Evolutionary conservation across 345 rosid species (phyloP).

Genomic region (Schrenkiella parvula): DNA sequence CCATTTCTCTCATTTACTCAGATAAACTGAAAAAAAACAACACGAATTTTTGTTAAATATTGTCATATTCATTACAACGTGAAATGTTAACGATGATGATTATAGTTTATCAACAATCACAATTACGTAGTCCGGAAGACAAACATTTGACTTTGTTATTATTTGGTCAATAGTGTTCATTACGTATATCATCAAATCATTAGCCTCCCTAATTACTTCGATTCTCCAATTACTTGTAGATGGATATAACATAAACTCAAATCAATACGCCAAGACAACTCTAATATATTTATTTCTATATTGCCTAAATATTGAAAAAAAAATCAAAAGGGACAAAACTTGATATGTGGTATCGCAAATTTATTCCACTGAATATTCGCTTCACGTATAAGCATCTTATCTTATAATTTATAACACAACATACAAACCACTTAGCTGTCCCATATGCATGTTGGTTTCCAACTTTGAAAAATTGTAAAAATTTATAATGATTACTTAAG

Average conservation of each 20-base stretch:
- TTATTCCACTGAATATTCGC: constrained; percentile 32
- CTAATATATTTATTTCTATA: background rate
- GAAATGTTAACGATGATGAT: constrained; percentile 6
- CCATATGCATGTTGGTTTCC: constrained; percentile 11
- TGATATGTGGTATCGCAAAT: background rate
- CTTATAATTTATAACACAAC: background rate
- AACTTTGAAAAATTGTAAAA: background rate
- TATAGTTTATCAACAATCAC: background rate
- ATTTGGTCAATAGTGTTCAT: constrained; percentile 2
- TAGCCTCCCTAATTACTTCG: constrained; percentile 6
- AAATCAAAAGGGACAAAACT: background rate
- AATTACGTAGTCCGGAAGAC: background rate
- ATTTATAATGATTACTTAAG: too few relatives aligned
- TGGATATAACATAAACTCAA: background rate
- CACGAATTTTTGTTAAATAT: background rate
- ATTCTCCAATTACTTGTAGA: constrained; percentile 13
- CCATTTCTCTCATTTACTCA: background rate
- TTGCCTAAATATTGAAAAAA: background rate
- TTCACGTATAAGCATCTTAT: background rate
- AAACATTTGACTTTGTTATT: background rate
- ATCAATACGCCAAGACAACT: constrained; percentile 12
- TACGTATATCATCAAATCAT: constrained; percentile 8
- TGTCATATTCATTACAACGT: background rate
- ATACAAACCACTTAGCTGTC: constrained; percentile 11
- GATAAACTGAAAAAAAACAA: background rate